Base-by-base conservation (phyloP, 257 asterid genomes). In the Salvia rosmarinus region DNA sequence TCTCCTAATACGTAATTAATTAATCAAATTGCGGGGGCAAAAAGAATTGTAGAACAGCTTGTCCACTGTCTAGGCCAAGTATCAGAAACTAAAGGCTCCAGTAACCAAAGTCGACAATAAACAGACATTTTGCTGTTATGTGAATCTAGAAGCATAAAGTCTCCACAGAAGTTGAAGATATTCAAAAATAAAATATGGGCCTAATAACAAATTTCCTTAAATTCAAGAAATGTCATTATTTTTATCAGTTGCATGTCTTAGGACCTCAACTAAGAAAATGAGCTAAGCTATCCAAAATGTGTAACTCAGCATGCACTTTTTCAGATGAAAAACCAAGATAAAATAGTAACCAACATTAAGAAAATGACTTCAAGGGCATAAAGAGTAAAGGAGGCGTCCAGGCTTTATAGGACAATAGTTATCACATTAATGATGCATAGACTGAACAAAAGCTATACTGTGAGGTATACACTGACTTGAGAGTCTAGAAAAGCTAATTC, bases 401-500 rank as follows among this genome's bases (percentile, higher is more conserved):
- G 12, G 37, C n/a, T 43, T 17, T 43, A 25, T 43, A 70, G 51
- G 21, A 56, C 5, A 43, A 28, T 42, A 46, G 4, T 43, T 42
- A 50, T 56, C 56, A 69, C 46, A 44, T 70, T 28, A 51, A 4
- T 42, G 32, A 69, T 42, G 75, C 16, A 40, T 9, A 68, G 37
- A 52, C 60, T 52, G 64, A 51, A 57, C 35, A 44, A 70, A 58
- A 10, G 34, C 28, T 6, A 19, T 7, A 1, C n/a, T 12, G 35
- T 0, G 40, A 58, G 14, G 61, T 9, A 8, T 19, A n/a, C n/a
- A n/a, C n/a, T n/a, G 47, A 59, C n/a, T n/a, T n/a, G n/a, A 70
- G 16, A 11, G 34, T 14, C 43, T 17, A 46, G 14, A 40, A 10
- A 23, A 10, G 28, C 21, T 34, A 40, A 17, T 16, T 12, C 4